phyloP scores from a whole-genome alignment of 75 land plant genomes.

The Pinus taeda region DNA sequence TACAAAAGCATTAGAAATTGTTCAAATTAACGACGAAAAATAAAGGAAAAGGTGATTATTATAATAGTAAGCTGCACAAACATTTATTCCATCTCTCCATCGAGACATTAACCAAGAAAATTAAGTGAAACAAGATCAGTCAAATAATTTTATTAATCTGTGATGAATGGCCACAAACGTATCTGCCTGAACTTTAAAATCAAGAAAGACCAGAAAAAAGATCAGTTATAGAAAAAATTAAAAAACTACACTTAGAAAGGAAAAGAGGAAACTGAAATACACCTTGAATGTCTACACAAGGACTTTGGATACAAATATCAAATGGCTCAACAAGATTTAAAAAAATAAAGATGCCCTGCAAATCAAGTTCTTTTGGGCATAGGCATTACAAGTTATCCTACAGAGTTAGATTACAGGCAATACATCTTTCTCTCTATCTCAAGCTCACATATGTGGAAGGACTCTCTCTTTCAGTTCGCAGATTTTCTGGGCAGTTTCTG shows the following conservation, averaged over 20 bases:
- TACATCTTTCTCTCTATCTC: no score
- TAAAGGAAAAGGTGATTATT: not conserved
- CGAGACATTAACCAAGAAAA: not conserved
- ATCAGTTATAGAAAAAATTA: no score
- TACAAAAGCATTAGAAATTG: slow-evolving; percentile 11
- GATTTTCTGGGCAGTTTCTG: no score
- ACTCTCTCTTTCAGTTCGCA: no score
- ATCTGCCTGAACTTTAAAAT: no score
- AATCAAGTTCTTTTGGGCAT: not conserved
- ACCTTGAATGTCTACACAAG: not conserved
- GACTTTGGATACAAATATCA: not conserved
- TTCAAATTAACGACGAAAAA: not conserved
- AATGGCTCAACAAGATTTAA: not conserved
- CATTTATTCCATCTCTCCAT: not conserved
- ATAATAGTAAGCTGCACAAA: not conserved
- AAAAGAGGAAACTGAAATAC: not conserved
- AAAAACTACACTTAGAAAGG: no score
- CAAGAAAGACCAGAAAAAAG: no score
- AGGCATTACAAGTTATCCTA: not conserved
- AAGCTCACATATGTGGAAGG: no score
- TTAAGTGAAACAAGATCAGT: not conserved
- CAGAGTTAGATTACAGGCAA: no score
- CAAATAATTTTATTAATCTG: no score
- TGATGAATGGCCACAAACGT: no score
- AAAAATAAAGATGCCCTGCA: not conserved